phyloP scores from a whole-genome alignment of 106 monocot species.

The Agapanthus africanus region DNA sequence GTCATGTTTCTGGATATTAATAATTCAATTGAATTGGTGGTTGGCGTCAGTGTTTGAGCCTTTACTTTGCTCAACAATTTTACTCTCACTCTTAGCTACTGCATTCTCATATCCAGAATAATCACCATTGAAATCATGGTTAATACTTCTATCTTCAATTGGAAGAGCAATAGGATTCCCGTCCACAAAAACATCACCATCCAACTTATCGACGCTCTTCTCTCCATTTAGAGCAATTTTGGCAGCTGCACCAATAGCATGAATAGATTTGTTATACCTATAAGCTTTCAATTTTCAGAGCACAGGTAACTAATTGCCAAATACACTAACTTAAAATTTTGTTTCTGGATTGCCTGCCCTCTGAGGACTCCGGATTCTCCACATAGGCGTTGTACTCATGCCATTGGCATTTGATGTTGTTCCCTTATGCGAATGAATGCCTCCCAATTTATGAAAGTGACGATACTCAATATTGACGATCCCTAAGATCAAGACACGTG shows the following conservation, averaged over 20 bases:
- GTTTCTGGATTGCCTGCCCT: constrained; percentile 22
- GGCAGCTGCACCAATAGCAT: constrained; percentile 30
- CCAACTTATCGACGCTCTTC: background rate
- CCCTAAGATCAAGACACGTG: too few relatives aligned
- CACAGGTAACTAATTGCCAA: background rate
- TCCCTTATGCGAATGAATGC: constrained; percentile 14
- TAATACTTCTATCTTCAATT: too few relatives aligned
- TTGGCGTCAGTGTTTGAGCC: constrained; percentile 7
- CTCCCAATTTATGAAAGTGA: constrained; percentile 7
- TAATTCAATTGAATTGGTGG: too few relatives aligned
- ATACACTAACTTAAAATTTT: constrained; percentile 30
- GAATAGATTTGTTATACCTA: background rate
- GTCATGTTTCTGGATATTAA: too few relatives aligned
- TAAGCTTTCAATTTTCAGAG: background rate
- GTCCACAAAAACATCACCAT: too few relatives aligned
- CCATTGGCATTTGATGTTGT: constrained; percentile 10
- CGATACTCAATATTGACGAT: too few relatives aligned
- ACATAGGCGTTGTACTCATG: constrained; percentile 15
- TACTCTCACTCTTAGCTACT: constrained; percentile 5
- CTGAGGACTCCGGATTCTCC: constrained; percentile 37
- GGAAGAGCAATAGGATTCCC: too few relatives aligned
- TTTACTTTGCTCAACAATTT: constrained; percentile 2
- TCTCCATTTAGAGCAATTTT: constrained; percentile 35
- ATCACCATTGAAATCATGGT: constrained; percentile 12
- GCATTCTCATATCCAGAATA: background rate